Evolutionary conservation across 768 basidiomycete species (phyloP).

Genomic region (Boletus subcaerulescens): DNA sequence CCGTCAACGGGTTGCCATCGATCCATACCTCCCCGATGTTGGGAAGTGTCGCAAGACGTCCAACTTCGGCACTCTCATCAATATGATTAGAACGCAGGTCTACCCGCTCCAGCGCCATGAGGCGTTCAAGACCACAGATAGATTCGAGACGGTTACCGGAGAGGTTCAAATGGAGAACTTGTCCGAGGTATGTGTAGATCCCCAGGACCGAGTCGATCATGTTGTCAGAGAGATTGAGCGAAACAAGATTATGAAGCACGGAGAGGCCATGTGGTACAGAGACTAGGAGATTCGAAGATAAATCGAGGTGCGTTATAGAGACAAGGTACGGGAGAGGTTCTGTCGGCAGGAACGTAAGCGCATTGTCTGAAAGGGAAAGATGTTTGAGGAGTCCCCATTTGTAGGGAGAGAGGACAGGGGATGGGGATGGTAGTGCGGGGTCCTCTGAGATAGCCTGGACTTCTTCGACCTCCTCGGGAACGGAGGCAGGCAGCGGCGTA

Average conservation of each 20-base stretch:
- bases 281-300: conserved; percentile 88
- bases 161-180: conserved; percentile 75
- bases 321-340: conserved; percentile 64
- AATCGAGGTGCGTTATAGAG: conserved; percentile 77
- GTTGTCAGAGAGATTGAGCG: conserved; percentile 95
- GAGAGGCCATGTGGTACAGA: conserved; percentile 80
- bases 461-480: conserved; percentile 49
- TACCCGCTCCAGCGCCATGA: conserved; percentile 77
- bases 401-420: conserved; percentile 46
- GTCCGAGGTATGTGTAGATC: conserved; percentile 78
- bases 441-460: conserved; percentile 8
- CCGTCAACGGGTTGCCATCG: conserved; percentile 78
- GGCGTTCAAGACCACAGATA: conserved; percentile 92
- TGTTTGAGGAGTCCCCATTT: conserved; percentile 78
- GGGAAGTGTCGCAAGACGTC: conserved; percentile 75
- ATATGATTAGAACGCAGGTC: conserved; percentile 81
- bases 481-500: conserved; percentile 54
- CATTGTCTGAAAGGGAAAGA: conserved; percentile 77
- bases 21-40: conserved; percentile 80
- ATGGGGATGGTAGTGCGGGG: conserved; percentile 25
- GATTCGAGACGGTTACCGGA: conserved; percentile 87
- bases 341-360: conserved; percentile 75
- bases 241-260: conserved; percentile 71
- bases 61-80: conserved; percentile 81
- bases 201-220: conserved; percentile 95